Percentiles rank a stretch among this genome's conserved stretches.
Conservation (phyloP, 768 basidiomycete genomes). For the Albatrellus ellisii region DNA sequence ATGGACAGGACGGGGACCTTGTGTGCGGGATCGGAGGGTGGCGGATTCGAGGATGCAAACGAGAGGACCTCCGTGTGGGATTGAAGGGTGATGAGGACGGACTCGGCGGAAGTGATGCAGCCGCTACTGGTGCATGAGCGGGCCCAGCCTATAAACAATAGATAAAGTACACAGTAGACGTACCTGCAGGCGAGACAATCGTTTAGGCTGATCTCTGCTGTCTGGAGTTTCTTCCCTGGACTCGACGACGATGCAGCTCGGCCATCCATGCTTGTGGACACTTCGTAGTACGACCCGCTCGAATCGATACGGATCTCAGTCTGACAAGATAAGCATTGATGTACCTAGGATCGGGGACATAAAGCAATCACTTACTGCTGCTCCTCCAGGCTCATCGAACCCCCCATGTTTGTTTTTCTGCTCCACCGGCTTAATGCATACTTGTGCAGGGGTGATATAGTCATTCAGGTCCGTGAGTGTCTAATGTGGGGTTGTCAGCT, state of each 20-base stretch:
- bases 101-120: conserved; percentile 98
- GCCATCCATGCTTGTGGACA: conserved; percentile 30
- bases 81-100: conserved; percentile 90
- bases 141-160: conserved; percentile 7
- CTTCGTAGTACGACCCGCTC: conserved; percentile 80
- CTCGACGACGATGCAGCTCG: conserved; percentile 11
- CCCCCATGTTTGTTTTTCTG: conserved; percentile 32
- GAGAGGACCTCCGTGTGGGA: conserved; percentile 87
- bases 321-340: conserved; percentile 33
- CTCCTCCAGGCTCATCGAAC: conserved; percentile 25
- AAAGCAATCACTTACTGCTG: conserved; percentile 24
- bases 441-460: conserved; percentile 92
- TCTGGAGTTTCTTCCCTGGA: conserved; percentile 56
- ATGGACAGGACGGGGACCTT: conserved; percentile 71
- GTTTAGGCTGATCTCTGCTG: conserved; percentile 92
- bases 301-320: conserved; percentile 89
- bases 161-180: conserved; percentile 13
- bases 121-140: conserved; percentile 38
- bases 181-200: conserved; percentile 98
- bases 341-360: not conserved
- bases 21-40: conserved; percentile 24
- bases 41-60: conserved; percentile 50
- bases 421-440: conserved; percentile 92
- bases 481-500: conserved; percentile 23
- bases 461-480: conserved; percentile 93